Base-by-base conservation (phyloP, 2,329 filamentous ascomycete genomes). In the Arthrobotrys pseudoclavata region DNA sequence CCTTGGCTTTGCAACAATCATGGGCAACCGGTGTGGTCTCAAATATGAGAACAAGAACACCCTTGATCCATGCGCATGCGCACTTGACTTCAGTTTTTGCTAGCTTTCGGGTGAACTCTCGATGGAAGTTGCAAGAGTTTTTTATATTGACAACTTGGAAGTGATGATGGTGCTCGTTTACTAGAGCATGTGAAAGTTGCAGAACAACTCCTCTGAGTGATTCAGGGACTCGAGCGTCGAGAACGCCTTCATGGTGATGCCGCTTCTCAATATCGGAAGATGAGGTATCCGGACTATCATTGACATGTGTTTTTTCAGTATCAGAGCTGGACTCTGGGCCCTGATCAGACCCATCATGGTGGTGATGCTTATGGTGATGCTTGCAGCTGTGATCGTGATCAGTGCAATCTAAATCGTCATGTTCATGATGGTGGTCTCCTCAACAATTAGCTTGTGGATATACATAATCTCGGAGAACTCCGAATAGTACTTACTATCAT, bases 101-200 rank as follows among this genome's bases (percentile, higher is more conserved):
- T 9, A 40, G n/a, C 20, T 70, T 64, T 22, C 29, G 18, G 0
- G 34, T 48, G 12, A 66, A 66, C 22, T 69, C 64, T 34, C 18
- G 40, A n/a, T 76, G 72, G 15, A 76, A 76, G 3, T 5, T 12
- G 45, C 72, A 76, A 29, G 57, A 7, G 10, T 42, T 10, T n/a
- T 20, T 29, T 4, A 76, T 15, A 15, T 48, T 60, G 3, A 61
- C 40, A 4, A 69, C 4, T 15, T 60, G 26, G 15, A 69, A 76
- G n/a, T 76, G 72, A 42, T 76, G 72, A 40, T 76, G 72, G 26
- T 76, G 72, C n/a, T 52, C 50, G 0, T 60, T 69, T 1, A 53
- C 52, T 4, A 69, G 45, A 34, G 72, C 12, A 37, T 76, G 72
- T 9, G 72, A 60, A 13, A 76, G 50, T 24, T 61, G 40, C 18